Evolutionary conservation across 192 early-diverging fungal genomes (phyloP).

Genomic region (Backusella tuberculispora): DNA sequence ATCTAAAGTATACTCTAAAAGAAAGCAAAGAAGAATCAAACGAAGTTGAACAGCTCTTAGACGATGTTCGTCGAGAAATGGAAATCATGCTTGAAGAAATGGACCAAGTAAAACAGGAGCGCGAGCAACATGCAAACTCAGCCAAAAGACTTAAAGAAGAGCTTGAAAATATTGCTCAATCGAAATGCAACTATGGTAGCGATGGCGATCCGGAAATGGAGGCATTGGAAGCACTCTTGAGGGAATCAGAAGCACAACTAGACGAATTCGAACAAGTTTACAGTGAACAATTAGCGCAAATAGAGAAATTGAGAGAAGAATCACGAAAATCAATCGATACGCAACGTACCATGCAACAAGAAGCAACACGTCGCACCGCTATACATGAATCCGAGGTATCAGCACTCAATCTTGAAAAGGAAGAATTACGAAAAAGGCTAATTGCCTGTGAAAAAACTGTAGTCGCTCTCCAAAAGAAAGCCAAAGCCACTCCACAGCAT

Average conservation of each 20-base stretch:
- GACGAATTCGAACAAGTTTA: slow-evolving; percentile 7
- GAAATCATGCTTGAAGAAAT: slow-evolving; percentile 25
- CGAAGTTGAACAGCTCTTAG: slow-evolving; percentile 20
- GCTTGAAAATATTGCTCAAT: not conserved
- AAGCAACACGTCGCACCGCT: not conserved
- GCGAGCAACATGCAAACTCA: not conserved
- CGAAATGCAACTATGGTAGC: not conserved
- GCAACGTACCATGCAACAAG: not conserved
- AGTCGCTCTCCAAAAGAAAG: not conserved
- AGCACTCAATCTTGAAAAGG: not conserved
- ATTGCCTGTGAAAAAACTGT: not conserved
- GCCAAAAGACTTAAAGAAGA: slow-evolving; percentile 10
- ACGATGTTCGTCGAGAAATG: slow-evolving; percentile 22
- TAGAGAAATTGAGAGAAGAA: slow-evolving; percentile 5
- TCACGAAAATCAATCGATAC: not conserved
- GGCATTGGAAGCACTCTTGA: slow-evolving; percentile 2
- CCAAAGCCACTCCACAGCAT: not conserved
- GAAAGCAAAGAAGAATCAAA: not conserved
- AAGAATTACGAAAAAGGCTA: not conserved
- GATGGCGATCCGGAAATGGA: not conserved
- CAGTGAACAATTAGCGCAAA: not conserved
- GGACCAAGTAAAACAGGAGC: slow-evolving; percentile 4
- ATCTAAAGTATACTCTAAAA: not conserved
- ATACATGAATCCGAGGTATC: slow-evolving; percentile 9
- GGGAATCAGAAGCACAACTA: not conserved